Conservation (phyloP, 768 basidiomycete species). For the Auriscalpium orientale region DNA sequence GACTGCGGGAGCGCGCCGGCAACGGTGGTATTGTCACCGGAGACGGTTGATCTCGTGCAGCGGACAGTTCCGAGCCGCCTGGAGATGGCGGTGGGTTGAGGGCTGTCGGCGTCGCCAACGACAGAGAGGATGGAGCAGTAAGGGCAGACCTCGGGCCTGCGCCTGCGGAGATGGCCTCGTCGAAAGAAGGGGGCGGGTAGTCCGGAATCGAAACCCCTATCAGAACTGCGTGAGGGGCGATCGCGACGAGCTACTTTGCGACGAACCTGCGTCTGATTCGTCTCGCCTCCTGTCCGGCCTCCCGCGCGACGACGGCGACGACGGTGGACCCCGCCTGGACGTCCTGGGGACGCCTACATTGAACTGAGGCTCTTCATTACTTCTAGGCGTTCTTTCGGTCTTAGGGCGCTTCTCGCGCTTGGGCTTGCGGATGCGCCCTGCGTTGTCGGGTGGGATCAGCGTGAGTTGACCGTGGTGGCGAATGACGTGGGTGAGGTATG, state of each 20-base stretch:
- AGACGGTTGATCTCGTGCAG: background rate
- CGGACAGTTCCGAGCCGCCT: background rate
- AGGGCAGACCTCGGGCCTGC: constrained; percentile 3
- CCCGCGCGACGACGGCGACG: constrained; percentile 8
- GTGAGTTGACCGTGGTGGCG: constrained; percentile 47
- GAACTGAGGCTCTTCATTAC: constrained; percentile 14
- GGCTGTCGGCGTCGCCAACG: constrained; percentile 5
- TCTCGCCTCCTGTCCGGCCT: constrained; percentile 16
- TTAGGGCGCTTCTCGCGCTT: constrained; percentile 22
- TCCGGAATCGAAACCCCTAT: constrained; percentile 35
- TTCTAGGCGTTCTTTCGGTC: constrained; percentile 6
- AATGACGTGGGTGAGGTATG: constrained; percentile 51
- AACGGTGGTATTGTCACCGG: constrained; percentile 14
- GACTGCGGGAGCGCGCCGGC: constrained; percentile 6
- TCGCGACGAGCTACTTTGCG: background rate
- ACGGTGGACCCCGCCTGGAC: constrained; percentile 8
- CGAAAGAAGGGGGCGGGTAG: constrained; percentile 71
- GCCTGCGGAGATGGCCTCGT: constrained; percentile 42
- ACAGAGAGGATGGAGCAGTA: constrained; percentile 5
- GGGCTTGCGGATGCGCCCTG: constrained; percentile 37
- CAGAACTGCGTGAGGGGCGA: background rate
- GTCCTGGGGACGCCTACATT: constrained; percentile 13
- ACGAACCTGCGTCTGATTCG: constrained; percentile 25
- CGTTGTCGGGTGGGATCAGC: constrained; percentile 43
- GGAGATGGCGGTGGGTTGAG: constrained; percentile 3